Percentiles rank a stretch among this genome's conserved stretches.
phyloP scores from a whole-genome alignment of 2,329 filamentous ascomycete genomes.

The Aspergillus niger region DNA sequence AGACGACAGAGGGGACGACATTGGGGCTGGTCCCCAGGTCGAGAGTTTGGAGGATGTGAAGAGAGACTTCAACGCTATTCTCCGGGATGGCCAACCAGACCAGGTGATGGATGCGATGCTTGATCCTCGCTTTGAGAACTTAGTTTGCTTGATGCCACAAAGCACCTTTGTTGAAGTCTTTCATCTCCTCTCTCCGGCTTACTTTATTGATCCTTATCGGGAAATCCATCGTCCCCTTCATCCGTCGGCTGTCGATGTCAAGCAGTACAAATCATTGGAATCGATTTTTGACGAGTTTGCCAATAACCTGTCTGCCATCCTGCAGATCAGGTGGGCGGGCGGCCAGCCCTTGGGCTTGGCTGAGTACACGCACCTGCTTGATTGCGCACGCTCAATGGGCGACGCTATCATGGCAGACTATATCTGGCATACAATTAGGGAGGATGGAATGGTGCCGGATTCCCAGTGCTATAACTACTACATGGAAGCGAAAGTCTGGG shows the following conservation, averaged over 20 bases:
- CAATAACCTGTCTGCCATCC: conserved; percentile 39
- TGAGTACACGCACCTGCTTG: conserved; percentile 58
- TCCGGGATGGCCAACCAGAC: conserved; percentile 44
- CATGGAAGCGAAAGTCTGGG: conserved; percentile 54
- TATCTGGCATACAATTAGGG: conserved; percentile 51
- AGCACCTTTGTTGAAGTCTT: conserved; percentile 66
- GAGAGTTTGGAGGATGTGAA: conserved; percentile 3
- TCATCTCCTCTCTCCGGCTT: conserved; percentile 60
- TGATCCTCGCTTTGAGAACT: conserved; percentile 31
- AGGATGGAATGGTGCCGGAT: conserved; percentile 46
- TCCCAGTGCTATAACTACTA: conserved; percentile 58
- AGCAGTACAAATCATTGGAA: conserved; percentile 44
- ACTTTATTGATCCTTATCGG: conserved; percentile 52
- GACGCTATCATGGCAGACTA: conserved; percentile 45
- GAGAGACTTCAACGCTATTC: conserved; percentile 27
- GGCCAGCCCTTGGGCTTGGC: conserved; percentile 44
- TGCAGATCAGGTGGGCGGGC: conserved; percentile 39
- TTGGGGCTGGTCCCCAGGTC: not conserved
- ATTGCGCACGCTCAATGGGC: conserved; percentile 53
- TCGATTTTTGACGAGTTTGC: conserved; percentile 45
- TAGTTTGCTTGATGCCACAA: conserved; percentile 50
- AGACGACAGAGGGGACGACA: not conserved
- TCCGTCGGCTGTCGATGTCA: conserved; percentile 45
- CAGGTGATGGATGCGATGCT: conserved; percentile 41
- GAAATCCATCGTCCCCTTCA: conserved; percentile 55